phyloP scores from a whole-genome alignment of 306 rosid genomes.

The Delonix regia region DNA sequence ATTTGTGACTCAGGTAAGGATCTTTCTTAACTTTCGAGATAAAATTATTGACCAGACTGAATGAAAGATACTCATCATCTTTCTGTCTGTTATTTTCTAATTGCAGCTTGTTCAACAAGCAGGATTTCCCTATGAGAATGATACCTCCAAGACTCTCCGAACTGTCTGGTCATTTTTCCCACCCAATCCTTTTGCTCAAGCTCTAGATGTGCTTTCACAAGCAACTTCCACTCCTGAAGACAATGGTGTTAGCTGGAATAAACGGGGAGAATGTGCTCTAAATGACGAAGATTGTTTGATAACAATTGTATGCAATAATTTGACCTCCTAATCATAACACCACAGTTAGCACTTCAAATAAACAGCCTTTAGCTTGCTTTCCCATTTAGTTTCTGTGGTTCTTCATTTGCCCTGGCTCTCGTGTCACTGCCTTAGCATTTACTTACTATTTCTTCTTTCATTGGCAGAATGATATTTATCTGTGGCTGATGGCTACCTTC shows the following conservation, averaged over 20 bases:
- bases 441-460: constrained; percentile 36
- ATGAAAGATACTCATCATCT: constrained; percentile 32
- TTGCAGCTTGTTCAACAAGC: constrained; percentile 57
- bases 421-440: constrained; percentile 10
- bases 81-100: constrained; percentile 18
- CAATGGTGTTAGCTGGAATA: constrained; percentile 79
- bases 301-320: constrained; percentile 66
- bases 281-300: constrained; percentile 52
- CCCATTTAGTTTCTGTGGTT: constrained; percentile 6
- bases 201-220: constrained; percentile 53
- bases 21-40: constrained; percentile 33
- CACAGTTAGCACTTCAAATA: neutral
- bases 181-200: constrained; percentile 83
- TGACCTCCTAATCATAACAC: constrained; percentile 24
- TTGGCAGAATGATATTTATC: constrained; percentile 71
- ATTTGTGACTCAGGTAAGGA: constrained; percentile 77
- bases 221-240: constrained; percentile 64
- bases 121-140: constrained; percentile 57
- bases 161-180: constrained; percentile 78
- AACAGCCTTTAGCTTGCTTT: constrained; percentile 22
- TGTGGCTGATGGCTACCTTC: constrained; percentile 72
- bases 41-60: constrained; percentile 12
- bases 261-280: constrained; percentile 55
- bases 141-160: constrained; percentile 33
- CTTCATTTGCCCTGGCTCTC: constrained; percentile 23